Percentiles rank a stretch among this genome's conserved stretches.
phyloP scores from a whole-genome alignment of 306 rosid species.

The Neltuma alba region DNA sequence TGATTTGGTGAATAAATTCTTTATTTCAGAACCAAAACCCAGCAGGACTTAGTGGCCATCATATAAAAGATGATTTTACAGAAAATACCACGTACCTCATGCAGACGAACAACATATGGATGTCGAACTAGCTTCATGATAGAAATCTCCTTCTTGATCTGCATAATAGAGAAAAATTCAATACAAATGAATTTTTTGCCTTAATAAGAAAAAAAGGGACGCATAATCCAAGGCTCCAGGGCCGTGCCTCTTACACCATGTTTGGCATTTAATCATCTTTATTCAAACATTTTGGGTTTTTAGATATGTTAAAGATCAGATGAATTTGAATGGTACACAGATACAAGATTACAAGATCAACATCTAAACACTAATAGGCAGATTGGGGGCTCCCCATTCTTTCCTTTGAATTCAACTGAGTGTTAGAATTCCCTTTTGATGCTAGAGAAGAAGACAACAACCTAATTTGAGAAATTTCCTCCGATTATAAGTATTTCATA shows the following conservation, averaged over 20 bases:
- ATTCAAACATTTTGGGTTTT: neutral
- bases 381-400: neutral
- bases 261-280: neutral
- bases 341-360: neutral
- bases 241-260: neutral
- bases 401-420: neutral
- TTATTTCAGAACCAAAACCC: slow-evolving; percentile 17
- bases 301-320: neutral
- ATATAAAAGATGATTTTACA: slow-evolving; percentile 14
- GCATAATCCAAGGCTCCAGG: neutral
- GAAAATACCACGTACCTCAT: slow-evolving; percentile 62
- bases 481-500: neutral
- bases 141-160: slow-evolving; percentile 91
- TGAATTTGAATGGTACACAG: neutral
- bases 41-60: slow-evolving; percentile 4
- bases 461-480: neutral
- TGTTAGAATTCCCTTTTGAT: neutral
- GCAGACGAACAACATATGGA: slow-evolving; percentile 81
- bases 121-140: slow-evolving; percentile 94
- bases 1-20: slow-evolving; percentile 9
- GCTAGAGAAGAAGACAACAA: neutral
- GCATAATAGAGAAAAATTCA: slow-evolving; percentile 34
- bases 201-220: slow-evolving; percentile 6
- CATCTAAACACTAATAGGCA: neutral
- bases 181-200: neutral